phyloP scores from a whole-genome alignment of 1,139 yeast genomes.

The Saccharomyces hybrid region DNA sequence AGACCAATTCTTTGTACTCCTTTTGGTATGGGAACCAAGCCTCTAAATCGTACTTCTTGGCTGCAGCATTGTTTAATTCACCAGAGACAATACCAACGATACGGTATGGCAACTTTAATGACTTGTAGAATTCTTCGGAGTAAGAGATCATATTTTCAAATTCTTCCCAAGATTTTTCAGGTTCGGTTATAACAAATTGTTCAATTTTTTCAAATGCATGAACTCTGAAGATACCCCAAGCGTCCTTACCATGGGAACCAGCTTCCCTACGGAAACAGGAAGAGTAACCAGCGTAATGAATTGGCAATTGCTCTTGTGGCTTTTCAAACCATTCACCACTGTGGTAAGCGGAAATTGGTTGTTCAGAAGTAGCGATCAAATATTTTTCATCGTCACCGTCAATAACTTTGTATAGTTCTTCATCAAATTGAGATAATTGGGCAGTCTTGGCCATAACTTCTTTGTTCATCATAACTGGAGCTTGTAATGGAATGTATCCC shows the following conservation, averaged over 20 bases:
- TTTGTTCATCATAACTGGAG: conserved; percentile 99
- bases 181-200: conserved; percentile 92
- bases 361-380: conserved; percentile 97
- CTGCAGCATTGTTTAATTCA: conserved; percentile 97
- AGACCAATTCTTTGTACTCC: conserved; percentile 96
- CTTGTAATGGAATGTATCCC: conserved; percentile 87
- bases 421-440: conserved; percentile 95
- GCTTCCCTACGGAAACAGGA: conserved; percentile 99
- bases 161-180: conserved; percentile 96
- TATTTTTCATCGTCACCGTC: conserved; percentile 98
- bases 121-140: conserved; percentile 90
- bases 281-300: conserved; percentile 94
- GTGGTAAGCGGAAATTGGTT: conserved; percentile 97
- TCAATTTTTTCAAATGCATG: conserved; percentile 98
- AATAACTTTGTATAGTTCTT: conserved; percentile 90
- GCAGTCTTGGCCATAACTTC: conserved; percentile 99
- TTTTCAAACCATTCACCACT: conserved; percentile 98
- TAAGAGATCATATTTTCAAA: conserved; percentile 88
- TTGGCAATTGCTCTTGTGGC: conserved; percentile 94
- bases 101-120: conserved; percentile 89
- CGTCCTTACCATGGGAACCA: conserved; percentile 98
- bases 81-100: conserved; percentile 98
- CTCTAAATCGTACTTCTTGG: conserved; percentile 96
- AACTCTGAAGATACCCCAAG: conserved; percentile 99
- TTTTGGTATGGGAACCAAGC: conserved; percentile 99